phyloP scores from a whole-genome alignment of 371 early-diverging fungal genomes.

The Capillidium heterosporum region DNA sequence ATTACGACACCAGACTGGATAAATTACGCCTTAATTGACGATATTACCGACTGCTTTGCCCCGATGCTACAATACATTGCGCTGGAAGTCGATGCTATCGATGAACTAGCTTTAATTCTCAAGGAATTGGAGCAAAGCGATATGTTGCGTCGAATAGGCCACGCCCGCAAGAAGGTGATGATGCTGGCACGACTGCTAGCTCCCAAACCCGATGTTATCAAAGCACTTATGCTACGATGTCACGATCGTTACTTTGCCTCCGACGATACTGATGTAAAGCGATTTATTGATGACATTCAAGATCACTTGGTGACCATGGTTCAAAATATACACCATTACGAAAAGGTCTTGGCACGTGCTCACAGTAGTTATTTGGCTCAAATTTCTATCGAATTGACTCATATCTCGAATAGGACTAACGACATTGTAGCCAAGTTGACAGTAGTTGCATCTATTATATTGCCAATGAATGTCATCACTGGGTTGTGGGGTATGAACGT shows the following conservation, averaged over 20 bases:
- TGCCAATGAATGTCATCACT: slow-evolving; percentile 87
- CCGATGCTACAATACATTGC: slow-evolving; percentile 61
- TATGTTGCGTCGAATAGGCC: no score
- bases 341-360: slow-evolving; percentile 71
- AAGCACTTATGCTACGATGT: slow-evolving; percentile 38
- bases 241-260: slow-evolving; percentile 24
- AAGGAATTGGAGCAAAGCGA: slow-evolving; percentile 59
- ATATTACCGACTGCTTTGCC: no score
- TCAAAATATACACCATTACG: slow-evolving; percentile 72
- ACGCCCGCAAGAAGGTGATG: slow-evolving; percentile 58
- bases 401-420: slow-evolving; percentile 77
- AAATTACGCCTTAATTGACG: slow-evolving; percentile 79
- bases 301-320: slow-evolving; percentile 90
- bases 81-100: slow-evolving; percentile 76
- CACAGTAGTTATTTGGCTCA: slow-evolving; percentile 93
- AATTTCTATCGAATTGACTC: slow-evolving; percentile 89
- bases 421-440: slow-evolving; percentile 80
- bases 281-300: slow-evolving; percentile 85
- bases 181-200: slow-evolving; percentile 53
- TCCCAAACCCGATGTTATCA: slow-evolving; percentile 69
- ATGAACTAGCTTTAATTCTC: slow-evolving; percentile 66
- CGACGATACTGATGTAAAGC: slow-evolving; percentile 24
- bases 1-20: slow-evolving; percentile 66
- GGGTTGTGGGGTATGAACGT: slow-evolving; percentile 90
- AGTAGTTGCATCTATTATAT: slow-evolving; percentile 74